Conservation (phyloP, 164 flowering plant genomes). For the Vitis vinifera region ASM3070453v1 NC_081809.1:24104001-24104500, state of each 20-base stretch:
- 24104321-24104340: no score
- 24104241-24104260: background rate
- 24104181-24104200: slow-evolving; percentile 68
- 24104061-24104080: background rate
- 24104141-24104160: slow-evolving; percentile 93
- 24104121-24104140: background rate
- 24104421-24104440: slow-evolving; percentile 16
- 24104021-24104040: no score
- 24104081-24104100: background rate
- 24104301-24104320: background rate
- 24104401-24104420: background rate
- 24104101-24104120: background rate
- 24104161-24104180: slow-evolving; percentile 58
- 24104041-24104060: no score
- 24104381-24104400: background rate
- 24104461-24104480: slow-evolving; percentile 87
- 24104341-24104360: no score
- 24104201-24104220: slow-evolving; percentile 62
- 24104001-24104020: no score
- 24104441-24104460: slow-evolving; percentile 88
- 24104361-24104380: no score
- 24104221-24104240: slow-evolving; percentile 5
- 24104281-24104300: background rate
- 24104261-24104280: background rate
- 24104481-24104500: slow-evolving; percentile 92